Base-by-base conservation (phyloP, 2,329 filamentous ascomycete genomes). In the Atkinsonella hypoxylon region DNA sequence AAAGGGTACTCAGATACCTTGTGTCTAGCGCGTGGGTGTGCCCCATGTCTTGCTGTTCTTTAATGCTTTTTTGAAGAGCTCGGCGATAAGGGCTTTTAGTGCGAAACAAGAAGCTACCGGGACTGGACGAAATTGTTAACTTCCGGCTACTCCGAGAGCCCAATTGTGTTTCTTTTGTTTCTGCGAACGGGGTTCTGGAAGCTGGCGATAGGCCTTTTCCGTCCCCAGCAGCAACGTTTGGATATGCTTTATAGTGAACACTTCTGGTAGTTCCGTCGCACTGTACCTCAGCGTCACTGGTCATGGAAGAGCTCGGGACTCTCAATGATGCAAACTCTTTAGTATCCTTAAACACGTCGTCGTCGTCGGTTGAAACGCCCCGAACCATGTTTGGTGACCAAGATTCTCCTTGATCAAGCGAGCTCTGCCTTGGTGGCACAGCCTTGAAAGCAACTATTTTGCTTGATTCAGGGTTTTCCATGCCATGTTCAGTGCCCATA, bases 21-120 rank as follows among this genome's bases (percentile, higher is more conserved):
- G 61, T 63, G 30, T 64, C 66, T 0, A 64, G 55, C 3, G 61
- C 61, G 6, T 54, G 60, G 0, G 52, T 51, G 2, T 57, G 51
- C 5, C 60, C 54, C 2, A 53, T 54, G 15, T 62, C 59, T 8
- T 68, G 58, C 15, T 65, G 64, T 8, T 64, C 58, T 50, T 66
- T 64, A 56, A 77, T 77, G 1, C 64, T 73, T 47, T 71, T 68
- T 43, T 68, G 70, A 32, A 82, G 58, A 2, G 72, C 74, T 26
- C 72, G 72, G 3, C 78, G 72, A 55, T 76, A 83, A 0, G 78
- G 77, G 49, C 77, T 82, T 26, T 70, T 65, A 0, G 75, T 75
- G 30, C 76, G 70, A 53, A 80, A 78, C 1, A 79, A 62, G 53
- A 77, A 72, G 15, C 69, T 70, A 1, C 68, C 64, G 2, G 74